phyloP scores from a whole-genome alignment of 2,329 filamentous ascomycete genomes.

The Tolypocladium tundrense region DNA sequence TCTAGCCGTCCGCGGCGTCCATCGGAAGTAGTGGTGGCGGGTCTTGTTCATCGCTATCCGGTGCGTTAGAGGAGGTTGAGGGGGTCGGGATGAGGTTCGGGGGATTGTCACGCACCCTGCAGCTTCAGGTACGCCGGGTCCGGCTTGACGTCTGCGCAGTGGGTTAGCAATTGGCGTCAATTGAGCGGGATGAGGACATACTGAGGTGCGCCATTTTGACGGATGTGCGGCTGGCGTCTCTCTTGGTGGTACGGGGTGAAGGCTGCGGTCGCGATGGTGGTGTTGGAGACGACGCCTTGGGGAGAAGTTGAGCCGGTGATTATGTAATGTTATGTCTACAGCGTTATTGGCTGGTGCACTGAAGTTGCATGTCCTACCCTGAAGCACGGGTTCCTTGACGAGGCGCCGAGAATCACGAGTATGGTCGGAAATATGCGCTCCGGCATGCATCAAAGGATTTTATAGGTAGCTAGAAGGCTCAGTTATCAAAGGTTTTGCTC shows the following conservation, averaged over 20 bases:
- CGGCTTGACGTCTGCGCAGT: constrained; percentile 26
- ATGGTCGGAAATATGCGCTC: constrained; percentile 14
- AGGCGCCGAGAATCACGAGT: not conserved
- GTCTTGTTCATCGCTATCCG: constrained; percentile 66
- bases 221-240: constrained; percentile 12
- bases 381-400: not conserved
- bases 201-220: constrained; percentile 29
- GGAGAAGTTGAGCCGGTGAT: not conserved
- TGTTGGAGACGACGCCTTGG: not conserved
- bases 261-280: constrained; percentile 13
- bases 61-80: constrained; percentile 11
- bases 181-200: constrained; percentile 9
- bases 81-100: constrained; percentile 1
- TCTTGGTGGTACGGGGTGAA: constrained; percentile 9
- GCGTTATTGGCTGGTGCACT: not conserved
- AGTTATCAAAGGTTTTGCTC: too few relatives aligned
- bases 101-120: constrained; percentile 21
- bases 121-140: constrained; percentile 31
- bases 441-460: not conserved
- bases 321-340: constrained; percentile 3
- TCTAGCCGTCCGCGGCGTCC: constrained; percentile 74
- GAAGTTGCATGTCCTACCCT: not conserved
- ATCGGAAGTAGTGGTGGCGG: constrained; percentile 92
- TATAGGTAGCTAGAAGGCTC: too few relatives aligned
- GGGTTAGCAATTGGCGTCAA: constrained; percentile 14